A percentile compares a stretch with the other conserved stretches of the same genome.
phyloP scores from a whole-genome alignment of 257 asterid species.

The Lycium ferocissimum region DNA sequence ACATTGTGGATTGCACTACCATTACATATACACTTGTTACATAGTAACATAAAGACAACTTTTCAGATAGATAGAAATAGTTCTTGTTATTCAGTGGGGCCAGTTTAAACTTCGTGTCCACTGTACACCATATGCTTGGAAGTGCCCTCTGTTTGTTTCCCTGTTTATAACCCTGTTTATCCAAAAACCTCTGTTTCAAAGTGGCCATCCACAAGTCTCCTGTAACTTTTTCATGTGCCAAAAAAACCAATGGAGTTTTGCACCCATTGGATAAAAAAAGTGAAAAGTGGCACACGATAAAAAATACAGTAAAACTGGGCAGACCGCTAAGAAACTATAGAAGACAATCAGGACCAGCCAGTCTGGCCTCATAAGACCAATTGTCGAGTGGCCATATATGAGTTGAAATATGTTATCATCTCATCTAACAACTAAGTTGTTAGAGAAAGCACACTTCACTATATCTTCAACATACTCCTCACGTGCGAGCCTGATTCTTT shows the following conservation, averaged over 20 bases:
- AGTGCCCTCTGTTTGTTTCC: constrained; percentile 11
- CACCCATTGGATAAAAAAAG: constrained; percentile 45
- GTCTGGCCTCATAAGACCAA: too few relatives aligned
- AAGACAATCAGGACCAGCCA: constrained; percentile 18
- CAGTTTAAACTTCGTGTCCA: too few relatives aligned
- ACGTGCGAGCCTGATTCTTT: background rate
- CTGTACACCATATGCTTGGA: too few relatives aligned
- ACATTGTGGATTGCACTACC: too few relatives aligned
- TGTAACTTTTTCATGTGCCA: constrained; percentile 38
- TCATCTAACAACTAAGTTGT: too few relatives aligned
- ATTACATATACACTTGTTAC: too few relatives aligned
- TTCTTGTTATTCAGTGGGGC: background rate
- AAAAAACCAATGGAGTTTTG: constrained; percentile 37
- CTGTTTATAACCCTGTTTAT: background rate
- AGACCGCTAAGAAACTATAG: constrained; percentile 6
- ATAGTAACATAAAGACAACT: too few relatives aligned
- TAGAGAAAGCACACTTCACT: background rate
- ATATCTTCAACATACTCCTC: background rate
- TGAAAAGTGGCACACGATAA: constrained; percentile 33
- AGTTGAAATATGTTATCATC: constrained; percentile 1
- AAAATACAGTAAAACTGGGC: constrained; percentile 32
- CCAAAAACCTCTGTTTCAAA: constrained; percentile 27
- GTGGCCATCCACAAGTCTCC: background rate
- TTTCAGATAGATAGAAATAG: too few relatives aligned
- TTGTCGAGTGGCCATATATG: background rate